Evolutionary conservation across 371 early-diverging fungal genomes (phyloP).

Genomic region (Entomophthora muscae): DNA sequence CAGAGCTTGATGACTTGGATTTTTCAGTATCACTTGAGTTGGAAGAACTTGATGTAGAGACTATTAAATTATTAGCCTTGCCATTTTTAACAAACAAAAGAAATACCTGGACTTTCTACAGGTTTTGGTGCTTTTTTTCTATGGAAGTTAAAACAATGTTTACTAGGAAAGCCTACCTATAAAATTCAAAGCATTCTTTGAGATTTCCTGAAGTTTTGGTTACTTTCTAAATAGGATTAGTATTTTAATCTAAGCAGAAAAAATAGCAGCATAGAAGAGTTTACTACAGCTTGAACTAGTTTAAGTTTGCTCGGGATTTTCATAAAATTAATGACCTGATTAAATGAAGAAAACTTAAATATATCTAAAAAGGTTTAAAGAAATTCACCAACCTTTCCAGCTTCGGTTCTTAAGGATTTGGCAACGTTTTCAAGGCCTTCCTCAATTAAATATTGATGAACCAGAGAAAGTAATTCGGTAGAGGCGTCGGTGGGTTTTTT

Average conservation of each 20-base stretch:
- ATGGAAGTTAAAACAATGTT: no score
- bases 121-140: background rate
- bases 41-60: background rate
- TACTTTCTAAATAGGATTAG: background rate
- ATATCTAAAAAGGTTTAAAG: background rate
- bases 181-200: background rate
- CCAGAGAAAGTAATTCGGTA: background rate
- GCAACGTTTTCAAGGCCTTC: constrained; percentile 4
- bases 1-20: constrained; percentile 4
- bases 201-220: background rate
- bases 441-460: constrained; percentile 1
- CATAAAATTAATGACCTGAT: no score
- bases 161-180: background rate
- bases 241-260: background rate
- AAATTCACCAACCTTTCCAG: constrained; percentile 1
- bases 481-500: background rate
- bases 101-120: no score
- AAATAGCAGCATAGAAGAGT: no score
- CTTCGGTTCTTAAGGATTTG: constrained; percentile 5
- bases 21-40: constrained; percentile 9
- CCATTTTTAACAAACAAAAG: no score
- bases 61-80: background rate
- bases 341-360: no score
- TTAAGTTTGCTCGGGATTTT: no score
- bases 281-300: no score